A percentile compares a stretch with the other conserved stretches of the same genome.
Conservation (phyloP, 1,284 basidiomycete species). For the Wallemia ichthyophaga region DNA sequence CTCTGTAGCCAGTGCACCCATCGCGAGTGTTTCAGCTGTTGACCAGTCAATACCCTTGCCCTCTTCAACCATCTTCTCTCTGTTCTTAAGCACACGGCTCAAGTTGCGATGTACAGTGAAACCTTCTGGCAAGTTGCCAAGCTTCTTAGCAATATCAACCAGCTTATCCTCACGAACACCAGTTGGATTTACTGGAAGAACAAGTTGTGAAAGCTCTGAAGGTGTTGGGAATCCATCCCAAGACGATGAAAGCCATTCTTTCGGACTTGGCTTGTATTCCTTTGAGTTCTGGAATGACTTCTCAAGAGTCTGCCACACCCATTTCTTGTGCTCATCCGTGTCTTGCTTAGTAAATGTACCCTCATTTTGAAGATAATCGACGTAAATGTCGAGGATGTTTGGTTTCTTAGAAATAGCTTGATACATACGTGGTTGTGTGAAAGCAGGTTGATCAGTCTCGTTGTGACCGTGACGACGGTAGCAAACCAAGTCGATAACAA, state of each 20-base stretch:
- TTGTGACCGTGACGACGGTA: constrained; percentile 98
- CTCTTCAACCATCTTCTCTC: constrained; percentile 69
- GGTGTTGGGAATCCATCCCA: constrained; percentile 99
- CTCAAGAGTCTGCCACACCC: constrained; percentile 98
- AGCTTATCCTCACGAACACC: constrained; percentile 51
- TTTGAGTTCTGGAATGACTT: constrained; percentile 67
- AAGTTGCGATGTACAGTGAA: constrained; percentile 83
- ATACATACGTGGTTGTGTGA: constrained; percentile 99
- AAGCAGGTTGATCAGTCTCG: constrained; percentile 94
- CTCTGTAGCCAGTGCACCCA: constrained; percentile 73
- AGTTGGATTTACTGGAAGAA: constrained; percentile 63
- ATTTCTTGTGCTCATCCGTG: constrained; percentile 92
- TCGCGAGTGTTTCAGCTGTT: constrained; percentile 89
- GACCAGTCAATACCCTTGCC: constrained; percentile 90
- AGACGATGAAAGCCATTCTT: constrained; percentile 90
- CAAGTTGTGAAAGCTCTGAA: constrained; percentile 71
- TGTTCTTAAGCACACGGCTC: constrained; percentile 57
- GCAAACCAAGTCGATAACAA: constrained; percentile 94
- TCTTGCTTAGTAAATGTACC: constrained; percentile 86
- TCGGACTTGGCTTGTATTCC: constrained; percentile 71
- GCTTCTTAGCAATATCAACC: constrained; percentile 52
- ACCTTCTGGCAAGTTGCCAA: constrained; percentile 52
- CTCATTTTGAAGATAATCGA: constrained; percentile 64
- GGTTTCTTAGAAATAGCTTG: constrained; percentile 83
- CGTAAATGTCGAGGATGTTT: constrained; percentile 60